Conservation (phyloP, 345 rosid species). For the Aquilaria yunnanensis region DNA sequence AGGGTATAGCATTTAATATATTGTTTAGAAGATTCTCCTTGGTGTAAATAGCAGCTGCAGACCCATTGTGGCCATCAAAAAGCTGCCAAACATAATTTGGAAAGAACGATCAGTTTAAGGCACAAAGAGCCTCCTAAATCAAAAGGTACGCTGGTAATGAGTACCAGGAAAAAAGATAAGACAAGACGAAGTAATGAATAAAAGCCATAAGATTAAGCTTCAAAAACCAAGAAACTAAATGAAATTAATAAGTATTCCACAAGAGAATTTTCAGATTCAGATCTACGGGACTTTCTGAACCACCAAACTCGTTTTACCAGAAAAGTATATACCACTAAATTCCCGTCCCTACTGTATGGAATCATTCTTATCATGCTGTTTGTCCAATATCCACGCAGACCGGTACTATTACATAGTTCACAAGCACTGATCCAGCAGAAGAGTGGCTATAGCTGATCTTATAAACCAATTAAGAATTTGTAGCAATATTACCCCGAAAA, state of each 20-base stretch:
- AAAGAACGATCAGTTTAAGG: slow-evolving; percentile 6
- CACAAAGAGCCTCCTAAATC: neutral
- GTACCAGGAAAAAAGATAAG: neutral
- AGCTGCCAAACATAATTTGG: slow-evolving; percentile 41
- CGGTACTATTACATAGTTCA: neutral
- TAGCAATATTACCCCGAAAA: slow-evolving; percentile 58
- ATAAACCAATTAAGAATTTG: neutral
- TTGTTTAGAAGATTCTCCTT: slow-evolving; percentile 88
- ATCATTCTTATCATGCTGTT: no score
- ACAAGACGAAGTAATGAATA: neutral
- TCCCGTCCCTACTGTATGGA: no score
- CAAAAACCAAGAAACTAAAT: neutral
- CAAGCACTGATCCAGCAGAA: neutral
- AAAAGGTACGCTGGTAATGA: neutral
- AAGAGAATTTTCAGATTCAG: neutral
- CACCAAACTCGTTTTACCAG: no score
- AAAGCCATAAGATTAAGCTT: neutral
- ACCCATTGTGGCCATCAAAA: slow-evolving; percentile 98
- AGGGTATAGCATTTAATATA: slow-evolving; percentile 73
- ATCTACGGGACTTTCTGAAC: no score
- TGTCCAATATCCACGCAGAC: no score
- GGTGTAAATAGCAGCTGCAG: slow-evolving; percentile 93
- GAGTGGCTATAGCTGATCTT: no score
- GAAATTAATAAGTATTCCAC: neutral
- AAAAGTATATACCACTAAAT: no score